Percentiles rank a stretch among this genome's conserved stretches.
phyloP scores from a whole-genome alignment of 2,329 filamentous ascomycete species.

The Didymella lethalis region DNA sequence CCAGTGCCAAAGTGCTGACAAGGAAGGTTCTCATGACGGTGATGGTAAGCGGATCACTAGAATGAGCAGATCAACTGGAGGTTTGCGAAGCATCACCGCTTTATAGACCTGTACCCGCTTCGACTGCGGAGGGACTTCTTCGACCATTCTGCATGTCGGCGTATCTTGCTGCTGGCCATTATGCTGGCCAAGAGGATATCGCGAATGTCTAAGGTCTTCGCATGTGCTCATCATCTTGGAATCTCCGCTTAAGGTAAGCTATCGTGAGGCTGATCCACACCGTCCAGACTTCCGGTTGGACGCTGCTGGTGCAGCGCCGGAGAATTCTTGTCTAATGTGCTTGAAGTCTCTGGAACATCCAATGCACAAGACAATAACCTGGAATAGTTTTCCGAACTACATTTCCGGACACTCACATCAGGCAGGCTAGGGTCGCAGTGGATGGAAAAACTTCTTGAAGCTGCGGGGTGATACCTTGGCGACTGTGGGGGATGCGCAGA shows the following conservation, averaged over 20 bases:
- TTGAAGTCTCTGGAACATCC: not conserved
- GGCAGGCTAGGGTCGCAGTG: constrained; percentile 4
- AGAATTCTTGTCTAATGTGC: not conserved
- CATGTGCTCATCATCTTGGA: constrained; percentile 9
- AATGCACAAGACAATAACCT: not conserved
- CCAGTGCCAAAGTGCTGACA: constrained; percentile 12
- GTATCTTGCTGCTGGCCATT: constrained; percentile 1
- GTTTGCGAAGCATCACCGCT: not conserved
- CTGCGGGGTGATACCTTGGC: constrained; percentile 16
- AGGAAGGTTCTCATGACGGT: constrained; percentile 23
- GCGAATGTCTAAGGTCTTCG: not conserved
- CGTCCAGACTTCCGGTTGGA: not conserved
- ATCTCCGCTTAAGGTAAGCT: not conserved
- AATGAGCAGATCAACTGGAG: not conserved
- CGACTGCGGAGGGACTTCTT: not conserved
- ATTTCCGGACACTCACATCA: not conserved
- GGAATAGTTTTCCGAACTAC: constrained; percentile 14
- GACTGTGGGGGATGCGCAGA: constrained; percentile 5
- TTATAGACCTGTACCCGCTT: constrained; percentile 1
- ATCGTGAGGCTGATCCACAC: constrained; percentile 10
- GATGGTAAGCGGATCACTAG: not conserved
- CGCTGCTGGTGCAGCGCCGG: not conserved
- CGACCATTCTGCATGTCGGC: not conserved
- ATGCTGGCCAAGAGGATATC: constrained; percentile 10
- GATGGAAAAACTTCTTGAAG: constrained; percentile 13